A percentile compares a stretch with the other conserved stretches of the same genome.
Evolutionary conservation across 2,329 filamentous ascomycete species (phyloP).

Genomic region (Cordyceps javanica): DNA sequence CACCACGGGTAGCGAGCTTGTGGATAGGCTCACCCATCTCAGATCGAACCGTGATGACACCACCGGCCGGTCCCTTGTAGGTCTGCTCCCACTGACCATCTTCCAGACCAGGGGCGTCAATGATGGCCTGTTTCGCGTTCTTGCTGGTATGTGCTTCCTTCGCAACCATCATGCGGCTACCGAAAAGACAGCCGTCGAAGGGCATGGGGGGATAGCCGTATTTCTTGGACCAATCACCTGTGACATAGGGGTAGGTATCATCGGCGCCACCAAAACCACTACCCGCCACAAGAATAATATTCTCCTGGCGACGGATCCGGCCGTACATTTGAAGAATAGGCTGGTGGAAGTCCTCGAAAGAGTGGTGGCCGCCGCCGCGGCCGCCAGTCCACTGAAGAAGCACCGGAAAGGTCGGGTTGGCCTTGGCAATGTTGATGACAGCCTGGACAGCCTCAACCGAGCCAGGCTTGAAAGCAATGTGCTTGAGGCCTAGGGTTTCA

Average conservation of each 20-base stretch:
- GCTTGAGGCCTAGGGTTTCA: conserved; percentile 83
- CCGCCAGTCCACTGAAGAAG: conserved; percentile 94
- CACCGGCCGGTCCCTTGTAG: conserved; percentile 84
- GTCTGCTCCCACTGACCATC: conserved; percentile 87
- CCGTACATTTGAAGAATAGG: conserved; percentile 88
- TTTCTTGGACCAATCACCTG: conserved; percentile 78
- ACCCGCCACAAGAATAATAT: conserved; percentile 83
- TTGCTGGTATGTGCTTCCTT: conserved; percentile 87
- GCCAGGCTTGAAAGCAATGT: conserved; percentile 91
- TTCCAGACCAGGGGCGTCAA: conserved; percentile 74
- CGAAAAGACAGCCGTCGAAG: conserved; percentile 86
- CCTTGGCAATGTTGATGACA: conserved; percentile 87
- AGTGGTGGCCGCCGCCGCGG: conserved; percentile 89
- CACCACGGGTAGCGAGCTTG: conserved; percentile 94
- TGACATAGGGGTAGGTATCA: conserved; percentile 89
- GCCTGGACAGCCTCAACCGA: conserved; percentile 82
- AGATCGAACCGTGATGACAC: conserved; percentile 91
- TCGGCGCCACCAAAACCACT: conserved; percentile 88
- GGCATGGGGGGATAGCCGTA: conserved; percentile 91
- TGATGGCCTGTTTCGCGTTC: conserved; percentile 84
- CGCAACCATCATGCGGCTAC: conserved; percentile 90
- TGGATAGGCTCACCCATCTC: conserved; percentile 99
- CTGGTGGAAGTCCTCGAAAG: conserved; percentile 91
- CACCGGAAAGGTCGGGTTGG: conserved; percentile 90
- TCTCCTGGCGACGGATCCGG: conserved; percentile 76